phyloP scores from a whole-genome alignment of 2,329 filamentous ascomycete species.

The Penicillium freii region DNA sequence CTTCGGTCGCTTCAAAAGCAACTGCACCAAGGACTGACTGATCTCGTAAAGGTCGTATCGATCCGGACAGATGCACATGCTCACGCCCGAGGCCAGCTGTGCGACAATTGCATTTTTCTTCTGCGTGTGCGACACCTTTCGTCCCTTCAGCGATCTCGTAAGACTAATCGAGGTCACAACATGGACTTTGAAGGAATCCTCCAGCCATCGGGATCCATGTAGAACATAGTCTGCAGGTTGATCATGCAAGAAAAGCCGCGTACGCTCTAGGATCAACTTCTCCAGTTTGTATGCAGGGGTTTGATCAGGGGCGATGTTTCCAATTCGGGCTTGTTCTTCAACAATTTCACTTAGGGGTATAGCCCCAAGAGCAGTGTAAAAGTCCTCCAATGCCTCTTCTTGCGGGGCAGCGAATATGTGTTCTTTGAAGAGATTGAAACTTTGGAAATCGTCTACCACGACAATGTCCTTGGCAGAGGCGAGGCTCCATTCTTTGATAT shows the following conservation, averaged over 20 bases:
- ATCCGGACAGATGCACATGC: constrained; percentile 72
- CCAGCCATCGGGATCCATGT: constrained; percentile 86
- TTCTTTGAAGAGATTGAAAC: constrained; percentile 83
- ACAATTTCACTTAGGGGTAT: constrained; percentile 73
- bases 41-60: constrained; percentile 87
- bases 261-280: constrained; percentile 81
- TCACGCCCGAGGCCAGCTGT: constrained; percentile 55
- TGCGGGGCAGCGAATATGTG: constrained; percentile 82
- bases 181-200: constrained; percentile 75
- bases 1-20: constrained; percentile 77
- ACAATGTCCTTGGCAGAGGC: constrained; percentile 70
- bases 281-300: constrained; percentile 66
- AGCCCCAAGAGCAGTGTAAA: constrained; percentile 80
- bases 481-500: constrained; percentile 76
- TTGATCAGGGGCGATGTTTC: constrained; percentile 64
- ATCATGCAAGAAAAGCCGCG: constrained; percentile 85
- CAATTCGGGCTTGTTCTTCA: constrained; percentile 73
- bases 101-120: constrained; percentile 72
- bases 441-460: constrained; percentile 82
- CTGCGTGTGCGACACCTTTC: constrained; percentile 67
- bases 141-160: constrained; percentile 70
- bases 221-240: constrained; percentile 75
- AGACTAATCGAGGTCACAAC: constrained; percentile 76
- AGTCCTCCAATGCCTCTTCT: constrained; percentile 79
- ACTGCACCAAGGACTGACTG: constrained; percentile 77